These are phyloP conservation scores for Saitozyma sp. DNA, from an alignment of 768 basidiomycete species.

Conservation along the genomic window DNA sequence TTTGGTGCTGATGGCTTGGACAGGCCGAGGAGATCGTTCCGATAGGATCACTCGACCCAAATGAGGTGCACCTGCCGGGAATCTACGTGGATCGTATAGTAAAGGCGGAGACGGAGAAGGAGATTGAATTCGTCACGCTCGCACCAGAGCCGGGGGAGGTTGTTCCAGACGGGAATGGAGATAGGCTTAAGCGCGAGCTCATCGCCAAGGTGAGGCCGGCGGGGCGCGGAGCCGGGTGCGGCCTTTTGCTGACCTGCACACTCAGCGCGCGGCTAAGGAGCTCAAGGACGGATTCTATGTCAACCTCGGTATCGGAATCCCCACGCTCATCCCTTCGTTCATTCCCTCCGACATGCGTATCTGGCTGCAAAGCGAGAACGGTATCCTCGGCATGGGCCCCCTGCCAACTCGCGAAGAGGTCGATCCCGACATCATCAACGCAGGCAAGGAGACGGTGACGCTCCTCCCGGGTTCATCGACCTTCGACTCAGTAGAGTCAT, in stretches of 20 bases:
- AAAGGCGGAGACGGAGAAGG: constrained; percentile 38
- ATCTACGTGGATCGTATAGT: constrained; percentile 50
- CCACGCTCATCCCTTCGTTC: constrained; percentile 53
- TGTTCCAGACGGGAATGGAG: constrained; percentile 7
- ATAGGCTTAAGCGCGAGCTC: neutral
- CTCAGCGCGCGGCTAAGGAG: constrained; percentile 41
- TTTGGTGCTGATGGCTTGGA: no score
- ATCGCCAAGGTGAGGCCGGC: constrained; percentile 7
- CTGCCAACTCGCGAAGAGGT: constrained; percentile 53
- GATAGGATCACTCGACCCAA: constrained; percentile 42
- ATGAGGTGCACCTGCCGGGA: constrained; percentile 47
- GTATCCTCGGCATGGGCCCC: constrained; percentile 55
- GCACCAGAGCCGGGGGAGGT: no score
- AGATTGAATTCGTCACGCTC: constrained; percentile 42
- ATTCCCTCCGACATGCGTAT: constrained; percentile 51
- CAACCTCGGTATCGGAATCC: constrained; percentile 55
- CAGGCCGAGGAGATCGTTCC: constrained; percentile 50
- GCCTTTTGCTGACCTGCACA: neutral
- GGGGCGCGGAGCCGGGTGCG: constrained; percentile 32
- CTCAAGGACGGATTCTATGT: constrained; percentile 46
- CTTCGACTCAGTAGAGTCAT: constrained; percentile 23
- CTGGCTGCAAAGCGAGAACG: constrained; percentile 55
- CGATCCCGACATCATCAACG: constrained; percentile 53
- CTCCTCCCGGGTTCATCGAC: constrained; percentile 16
- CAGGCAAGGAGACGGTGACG: constrained; percentile 39